These are phyloP conservation scores for Raphanus sativus DNA, from an alignment of 345 rosid genomes.

Conservation along the genomic window DNA sequence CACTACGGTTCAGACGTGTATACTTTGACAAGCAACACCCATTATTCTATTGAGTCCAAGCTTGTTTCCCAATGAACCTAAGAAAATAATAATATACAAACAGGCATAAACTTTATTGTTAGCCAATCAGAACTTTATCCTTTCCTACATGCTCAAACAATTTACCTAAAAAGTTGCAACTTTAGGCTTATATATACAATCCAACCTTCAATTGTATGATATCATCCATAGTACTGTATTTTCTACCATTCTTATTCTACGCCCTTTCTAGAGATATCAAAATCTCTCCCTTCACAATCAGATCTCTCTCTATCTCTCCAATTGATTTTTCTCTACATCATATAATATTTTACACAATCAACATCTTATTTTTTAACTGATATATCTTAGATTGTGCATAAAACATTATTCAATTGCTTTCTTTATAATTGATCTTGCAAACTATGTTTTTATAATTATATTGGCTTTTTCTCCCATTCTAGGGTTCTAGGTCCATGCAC, in stretches of 20 bases:
- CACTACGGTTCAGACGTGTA: not conserved
- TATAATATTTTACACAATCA: not conserved
- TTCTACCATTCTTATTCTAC: not conserved
- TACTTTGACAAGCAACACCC: not conserved
- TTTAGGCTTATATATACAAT: not conserved
- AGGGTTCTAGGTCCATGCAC: not conserved
- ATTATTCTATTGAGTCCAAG: not conserved
- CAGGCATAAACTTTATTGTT: not conserved
- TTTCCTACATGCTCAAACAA: not conserved
- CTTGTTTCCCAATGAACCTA: not conserved
- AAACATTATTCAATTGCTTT: not conserved
- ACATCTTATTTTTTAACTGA: not conserved
- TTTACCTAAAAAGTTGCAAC: not conserved
- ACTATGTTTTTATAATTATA: not conserved
- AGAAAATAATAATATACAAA: not conserved
- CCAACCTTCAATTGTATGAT: not conserved
- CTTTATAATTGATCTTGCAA: not conserved
- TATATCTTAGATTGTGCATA: not conserved
- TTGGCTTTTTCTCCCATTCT: not conserved
- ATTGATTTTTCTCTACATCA: not conserved
- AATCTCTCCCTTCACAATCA: not conserved
- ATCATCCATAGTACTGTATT: not conserved
- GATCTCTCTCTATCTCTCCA: not conserved
- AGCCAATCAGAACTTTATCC: not conserved
- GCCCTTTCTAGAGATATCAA: not conserved